Conservation (phyloP, 257 asterid genomes). For the Nicotiana sylvestris region DNA sequence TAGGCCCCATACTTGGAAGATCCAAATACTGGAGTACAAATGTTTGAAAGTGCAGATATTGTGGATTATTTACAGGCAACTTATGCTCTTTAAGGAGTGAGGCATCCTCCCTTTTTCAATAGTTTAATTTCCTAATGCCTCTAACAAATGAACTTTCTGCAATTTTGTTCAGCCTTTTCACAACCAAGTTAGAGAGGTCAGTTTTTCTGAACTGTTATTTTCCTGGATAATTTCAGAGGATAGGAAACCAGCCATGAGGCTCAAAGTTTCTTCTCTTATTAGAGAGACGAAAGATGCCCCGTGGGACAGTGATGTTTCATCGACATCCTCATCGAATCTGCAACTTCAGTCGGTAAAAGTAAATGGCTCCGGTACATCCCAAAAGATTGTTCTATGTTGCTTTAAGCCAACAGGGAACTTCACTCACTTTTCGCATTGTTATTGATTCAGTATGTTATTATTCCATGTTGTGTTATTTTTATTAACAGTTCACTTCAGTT, state of each 20-base stretch:
- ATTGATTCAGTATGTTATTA: background rate
- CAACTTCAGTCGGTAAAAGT: background rate
- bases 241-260: background rate
- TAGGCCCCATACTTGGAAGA: slow-evolving; percentile 95
- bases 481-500: background rate
- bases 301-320: background rate
- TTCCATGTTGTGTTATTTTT: background rate
- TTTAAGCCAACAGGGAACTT: background rate
- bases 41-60: slow-evolving; percentile 95
- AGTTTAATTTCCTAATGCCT: slow-evolving; percentile 9
- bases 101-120: background rate
- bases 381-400: background rate
- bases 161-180: background rate
- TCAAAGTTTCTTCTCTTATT: slow-evolving; percentile 4
- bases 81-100: slow-evolving; percentile 48
- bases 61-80: slow-evolving; percentile 75
- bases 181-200: background rate
- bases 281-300: background rate
- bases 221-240: background rate
- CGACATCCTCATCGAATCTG: background rate
- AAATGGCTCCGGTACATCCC: background rate
- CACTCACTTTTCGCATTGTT: background rate
- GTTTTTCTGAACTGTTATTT: background rate
- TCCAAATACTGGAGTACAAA: slow-evolving; percentile 86
- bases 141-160: background rate